phyloP scores from a whole-genome alignment of 1,139 yeast species.

The Blastobotrys persicus region DNA sequence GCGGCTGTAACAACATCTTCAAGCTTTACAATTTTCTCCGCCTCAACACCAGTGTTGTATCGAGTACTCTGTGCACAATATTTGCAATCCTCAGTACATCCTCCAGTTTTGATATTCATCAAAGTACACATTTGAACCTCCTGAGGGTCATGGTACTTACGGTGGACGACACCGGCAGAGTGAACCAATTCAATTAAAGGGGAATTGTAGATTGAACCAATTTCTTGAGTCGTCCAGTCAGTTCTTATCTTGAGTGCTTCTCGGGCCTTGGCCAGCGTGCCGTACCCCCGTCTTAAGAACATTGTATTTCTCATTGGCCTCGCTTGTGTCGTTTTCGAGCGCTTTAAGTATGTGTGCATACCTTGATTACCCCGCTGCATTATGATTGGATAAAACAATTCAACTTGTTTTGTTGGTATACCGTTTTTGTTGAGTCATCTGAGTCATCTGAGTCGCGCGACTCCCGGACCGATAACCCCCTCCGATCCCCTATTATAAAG shows the following conservation, averaged over 20 bases:
- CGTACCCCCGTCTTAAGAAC: background rate
- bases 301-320: background rate
- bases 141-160: constrained; percentile 62
- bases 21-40: constrained; percentile 59
- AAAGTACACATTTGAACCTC: constrained; percentile 76
- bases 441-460: constrained; percentile 7
- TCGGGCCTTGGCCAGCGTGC: background rate
- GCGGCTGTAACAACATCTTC: constrained; percentile 68
- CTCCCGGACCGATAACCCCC: background rate
- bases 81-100: constrained; percentile 78
- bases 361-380: background rate
- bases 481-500: background rate
- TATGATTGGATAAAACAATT: background rate
- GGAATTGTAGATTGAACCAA: constrained; percentile 56
- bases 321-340: too few species aligned
- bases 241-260: constrained; percentile 29
- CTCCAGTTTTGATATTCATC: constrained; percentile 73
- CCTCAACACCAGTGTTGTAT: constrained; percentile 66
- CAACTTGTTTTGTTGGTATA: background rate
- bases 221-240: constrained; percentile 61
- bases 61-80: constrained; percentile 76
- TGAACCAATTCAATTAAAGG: constrained; percentile 61
- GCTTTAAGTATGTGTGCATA: background rate
- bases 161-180: constrained; percentile 63
- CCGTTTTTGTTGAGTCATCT: background rate